These are phyloP conservation scores for Gliomastix tumulicola DNA, from an alignment of 2,329 filamentous ascomycete species.

Conservation along the genomic window DNA sequence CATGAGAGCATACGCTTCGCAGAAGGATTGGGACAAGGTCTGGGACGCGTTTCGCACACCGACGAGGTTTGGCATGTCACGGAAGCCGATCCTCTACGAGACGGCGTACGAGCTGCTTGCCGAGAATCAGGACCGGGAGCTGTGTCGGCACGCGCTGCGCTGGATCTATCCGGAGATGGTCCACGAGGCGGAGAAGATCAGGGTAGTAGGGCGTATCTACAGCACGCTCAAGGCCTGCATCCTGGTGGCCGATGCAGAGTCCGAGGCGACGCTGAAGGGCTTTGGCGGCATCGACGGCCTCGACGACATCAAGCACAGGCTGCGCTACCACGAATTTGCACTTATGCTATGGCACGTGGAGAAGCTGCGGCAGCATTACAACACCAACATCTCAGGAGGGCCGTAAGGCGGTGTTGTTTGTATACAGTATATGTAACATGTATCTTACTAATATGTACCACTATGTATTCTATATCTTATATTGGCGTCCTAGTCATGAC, in stretches of 20 bases:
- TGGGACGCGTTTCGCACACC: constrained; percentile 55
- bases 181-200: constrained; percentile 43
- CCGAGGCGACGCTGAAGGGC: constrained; percentile 23
- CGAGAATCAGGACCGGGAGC: constrained; percentile 28
- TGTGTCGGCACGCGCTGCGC: constrained; percentile 41
- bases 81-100: constrained; percentile 47
- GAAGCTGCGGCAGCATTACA: no score
- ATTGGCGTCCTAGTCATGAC: no score
- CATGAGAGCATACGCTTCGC: constrained; percentile 36
- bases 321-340: no score
- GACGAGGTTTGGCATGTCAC: constrained; percentile 37
- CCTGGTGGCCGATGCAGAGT: constrained; percentile 42
- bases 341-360: not conserved
- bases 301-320: no score
- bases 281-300: no score
- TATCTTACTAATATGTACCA: no score
- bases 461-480: no score
- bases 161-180: constrained; percentile 53
- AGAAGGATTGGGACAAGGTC: constrained; percentile 46
- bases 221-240: constrained; percentile 47
- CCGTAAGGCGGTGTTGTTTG: no score
- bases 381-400: no score
- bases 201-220: constrained; percentile 33
- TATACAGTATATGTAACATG: no score
- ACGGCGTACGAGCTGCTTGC: constrained; percentile 44